Base-by-base conservation (phyloP, 2,329 filamentous ascomycete species). In the Colletotrichum lentis region DNA sequence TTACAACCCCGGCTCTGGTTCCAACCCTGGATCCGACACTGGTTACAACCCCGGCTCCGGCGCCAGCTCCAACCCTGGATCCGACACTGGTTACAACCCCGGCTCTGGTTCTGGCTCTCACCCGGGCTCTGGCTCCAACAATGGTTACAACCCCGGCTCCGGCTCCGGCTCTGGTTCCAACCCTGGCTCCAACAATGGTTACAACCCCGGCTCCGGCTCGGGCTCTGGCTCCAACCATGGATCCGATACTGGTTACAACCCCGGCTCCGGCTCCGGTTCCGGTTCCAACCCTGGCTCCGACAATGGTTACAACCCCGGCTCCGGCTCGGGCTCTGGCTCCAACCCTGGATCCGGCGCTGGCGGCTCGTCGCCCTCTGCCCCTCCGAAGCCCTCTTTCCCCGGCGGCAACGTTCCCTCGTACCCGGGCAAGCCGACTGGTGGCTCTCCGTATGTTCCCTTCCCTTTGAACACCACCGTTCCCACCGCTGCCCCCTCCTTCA, bases 381-480 rank as follows among this genome's bases (percentile, higher is more conserved):
- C 61, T 16, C 43, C 39, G n/a, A 59, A 58, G 47, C 61, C 65
- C n/a, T 55, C 54, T 50, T 39, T 37, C n/a, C 55, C 61, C 11
- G 54, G 49, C 35, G 62, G 65, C n/a, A 55, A 31, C 20, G 47
- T 20, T 31, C 64, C 64, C 41, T 62, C 58, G n/a, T 49, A 54
- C 61, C 65, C 65, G 27, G 55, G 65, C 54, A 68, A 65, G 54
- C 61, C 65, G 16, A 18, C 46, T 24, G 37, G 53, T 8, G 53
- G 57, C 10, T 49, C 56, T 39, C 53, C 62, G 24, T 58, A 54
- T 37, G 35, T 62, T 18, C 64, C 67, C 18, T 67, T 53, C 46
- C 57, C 67, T 20, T 35, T 57, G 63, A 67, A 69, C 63, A 62
- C 52, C 35, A 62, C 57, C 46, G 41, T 57, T 27, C 41, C 67